Evolutionary conservation across 2,329 filamentous ascomycete genomes (phyloP).

Genomic region (Fusarium sp.): DNA sequence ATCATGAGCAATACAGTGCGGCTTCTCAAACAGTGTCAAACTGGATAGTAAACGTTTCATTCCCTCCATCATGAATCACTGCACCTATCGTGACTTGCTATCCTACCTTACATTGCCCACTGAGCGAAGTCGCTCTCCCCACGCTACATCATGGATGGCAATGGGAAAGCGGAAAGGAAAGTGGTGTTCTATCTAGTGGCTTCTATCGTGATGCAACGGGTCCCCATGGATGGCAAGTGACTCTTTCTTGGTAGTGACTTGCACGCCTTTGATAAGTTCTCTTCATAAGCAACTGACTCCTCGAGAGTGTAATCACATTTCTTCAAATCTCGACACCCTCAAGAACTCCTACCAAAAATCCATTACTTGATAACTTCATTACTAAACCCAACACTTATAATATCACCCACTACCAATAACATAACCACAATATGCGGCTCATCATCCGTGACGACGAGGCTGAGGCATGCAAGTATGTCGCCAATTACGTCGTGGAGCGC

Average conservation of each 20-base stretch:
- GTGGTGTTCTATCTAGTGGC: conserved; percentile 13
- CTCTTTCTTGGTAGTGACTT: conserved; percentile 15
- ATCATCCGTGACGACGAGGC: conserved; percentile 81
- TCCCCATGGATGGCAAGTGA: conserved; percentile 19
- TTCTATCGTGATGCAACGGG: conserved; percentile 31
- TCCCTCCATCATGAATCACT: conserved; percentile 5
- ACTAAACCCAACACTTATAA: conserved; percentile 13
- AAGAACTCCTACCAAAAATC: neutral
- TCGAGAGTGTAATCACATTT: conserved; percentile 11
- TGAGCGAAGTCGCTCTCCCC: conserved; percentile 19
- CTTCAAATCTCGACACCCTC: neutral
- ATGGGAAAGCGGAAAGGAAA: conserved; percentile 9
- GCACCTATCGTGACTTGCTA: conserved; percentile 9
- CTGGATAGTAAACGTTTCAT: conserved; percentile 40
- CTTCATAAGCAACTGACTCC: conserved; percentile 33
- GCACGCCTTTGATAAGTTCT: neutral
- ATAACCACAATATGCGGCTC: conserved; percentile 73
- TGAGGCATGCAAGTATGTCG: conserved; percentile 79
- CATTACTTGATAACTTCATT: neutral
- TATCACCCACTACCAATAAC: conserved; percentile 33
- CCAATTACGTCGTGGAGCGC: conserved; percentile 84
- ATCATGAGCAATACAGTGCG: conserved; percentile 36
- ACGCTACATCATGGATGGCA: conserved; percentile 29
- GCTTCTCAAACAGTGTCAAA: conserved; percentile 25
- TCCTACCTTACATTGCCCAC: conserved; percentile 29